Evolutionary conservation across 768 basidiomycete species (phyloP), one percentile per base, ranked within the genome.

Genomic region (Leccinum aurantiacum): DNA sequence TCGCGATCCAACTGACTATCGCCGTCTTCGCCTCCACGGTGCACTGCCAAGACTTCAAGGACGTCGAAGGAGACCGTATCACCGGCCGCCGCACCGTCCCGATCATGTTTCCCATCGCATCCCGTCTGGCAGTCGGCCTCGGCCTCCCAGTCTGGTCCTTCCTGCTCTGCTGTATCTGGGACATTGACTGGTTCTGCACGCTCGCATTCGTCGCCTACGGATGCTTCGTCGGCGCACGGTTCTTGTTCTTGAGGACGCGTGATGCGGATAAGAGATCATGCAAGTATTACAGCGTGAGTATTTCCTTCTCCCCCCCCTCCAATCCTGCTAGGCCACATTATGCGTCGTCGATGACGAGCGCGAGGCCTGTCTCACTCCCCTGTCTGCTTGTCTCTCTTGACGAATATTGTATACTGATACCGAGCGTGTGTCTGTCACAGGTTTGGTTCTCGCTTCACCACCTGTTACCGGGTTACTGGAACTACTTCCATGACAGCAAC

Each of bases 21-120:
- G 70, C 71, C 0, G 75, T 80, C 15, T 74, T 81, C 37, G 65
- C 76, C 2, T 80, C 81, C 0, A 82, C 81, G 4, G 77, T 81
- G 11, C 80, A 82, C 22, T 76, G 79, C 3, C 79, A 82, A 65
- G 82, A 83, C 58, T 83, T 79, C 59, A 72, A 77, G 29, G 82
- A 83, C 56, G 64, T 75, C 14, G 69, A 71, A n/a, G 81, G 81
- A 0, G 82, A 82, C 53, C 63, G 65, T 5, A 53, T 70, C n/a
- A 69, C 70, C 0, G 78, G 78, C 1, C 73, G 81, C 4, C 22
- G 69, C 1, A 83, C 81, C 0, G 64, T 83, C 24, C 81, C 81
- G 1, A 79, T 83, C 54, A 73, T 75, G 33, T 74, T 76, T 35
- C 82, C 82, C 1, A 58, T 72, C 19, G 35, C 69, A 1, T 75